A percentile compares a stretch with the other conserved stretches of the same genome.
phyloP scores from a whole-genome alignment of 805 yeast genomes.

The Barnettozyma botsteinii region DNA sequence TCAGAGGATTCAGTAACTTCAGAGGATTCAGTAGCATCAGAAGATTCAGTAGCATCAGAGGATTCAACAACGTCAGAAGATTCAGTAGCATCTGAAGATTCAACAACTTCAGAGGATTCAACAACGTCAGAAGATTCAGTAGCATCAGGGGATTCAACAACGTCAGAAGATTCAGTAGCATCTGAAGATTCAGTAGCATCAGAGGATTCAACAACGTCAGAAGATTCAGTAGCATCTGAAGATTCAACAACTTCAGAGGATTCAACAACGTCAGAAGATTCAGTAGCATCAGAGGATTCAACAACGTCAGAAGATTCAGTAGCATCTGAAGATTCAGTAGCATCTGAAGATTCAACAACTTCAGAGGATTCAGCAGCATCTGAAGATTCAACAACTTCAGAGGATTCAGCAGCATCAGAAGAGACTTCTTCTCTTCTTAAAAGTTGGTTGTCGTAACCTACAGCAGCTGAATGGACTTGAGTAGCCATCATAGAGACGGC shows the following conservation, averaged over 20 bases:
- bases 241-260: constrained; percentile 7
- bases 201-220: neutral
- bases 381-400: too few relatives aligned
- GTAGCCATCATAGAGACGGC: constrained; percentile 4
- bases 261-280: too few relatives aligned
- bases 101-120: constrained; percentile 7
- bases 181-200: constrained; percentile 9
- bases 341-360: too few relatives aligned
- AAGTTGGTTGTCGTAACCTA: constrained; percentile 1
- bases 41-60: constrained; percentile 8
- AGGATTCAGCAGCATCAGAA: too few relatives aligned
- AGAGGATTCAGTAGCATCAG: constrained; percentile 6
- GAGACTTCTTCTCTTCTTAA: neutral
- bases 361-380: too few relatives aligned
- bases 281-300: constrained; percentile 8
- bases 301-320: constrained; percentile 5
- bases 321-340: too few relatives aligned
- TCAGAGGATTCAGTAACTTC: constrained; percentile 4
- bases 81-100: constrained; percentile 9
- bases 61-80: constrained; percentile 2
- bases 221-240: constrained; percentile 9
- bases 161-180: too few relatives aligned
- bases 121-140: constrained; percentile 10
- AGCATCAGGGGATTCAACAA: constrained; percentile 4
- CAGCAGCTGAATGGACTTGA: constrained; percentile 5